Evolutionary conservation across 2,329 filamentous ascomycete genomes (phyloP).

Genomic region (Botryotinia convoluta): DNA sequence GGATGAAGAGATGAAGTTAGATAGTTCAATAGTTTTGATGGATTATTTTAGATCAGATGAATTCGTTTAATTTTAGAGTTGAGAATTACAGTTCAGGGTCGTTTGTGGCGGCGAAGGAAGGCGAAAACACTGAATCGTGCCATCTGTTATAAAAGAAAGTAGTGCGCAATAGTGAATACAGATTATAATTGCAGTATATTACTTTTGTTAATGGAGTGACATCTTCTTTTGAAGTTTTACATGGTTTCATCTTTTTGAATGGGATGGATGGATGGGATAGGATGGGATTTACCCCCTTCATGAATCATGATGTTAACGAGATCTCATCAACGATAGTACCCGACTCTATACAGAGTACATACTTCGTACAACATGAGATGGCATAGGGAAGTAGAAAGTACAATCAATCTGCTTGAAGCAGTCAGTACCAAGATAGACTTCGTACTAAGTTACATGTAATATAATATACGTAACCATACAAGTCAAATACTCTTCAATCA

Average conservation of each 20-base stretch:
- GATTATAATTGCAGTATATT: neutral
- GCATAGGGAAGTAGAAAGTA: neutral
- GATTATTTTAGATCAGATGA: neutral
- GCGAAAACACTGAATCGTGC: neutral
- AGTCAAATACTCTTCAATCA: neutral
- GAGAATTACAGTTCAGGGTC: neutral
- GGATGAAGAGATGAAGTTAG: constrained; percentile 7
- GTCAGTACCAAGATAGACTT: neutral
- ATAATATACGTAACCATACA: neutral
- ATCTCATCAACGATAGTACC: neutral
- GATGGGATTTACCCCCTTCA: constrained; percentile 3
- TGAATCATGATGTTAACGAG: constrained; percentile 4
- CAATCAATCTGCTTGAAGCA: too few relatives aligned
- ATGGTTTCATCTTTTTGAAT: neutral
- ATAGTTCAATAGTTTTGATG: neutral
- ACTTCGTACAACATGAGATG: neutral
- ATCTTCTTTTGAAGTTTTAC: neutral
- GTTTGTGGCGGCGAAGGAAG: neutral
- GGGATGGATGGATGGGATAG: neutral
- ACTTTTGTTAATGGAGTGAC: neutral
- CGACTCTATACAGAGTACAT: neutral
- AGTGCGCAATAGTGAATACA: neutral
- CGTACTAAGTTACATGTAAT: neutral
- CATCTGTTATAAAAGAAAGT: neutral
- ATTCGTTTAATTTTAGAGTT: constrained; percentile 3